Conservation (phyloP, 495 filamentous ascomycete species). For the Parmelia sp. region DNA sequence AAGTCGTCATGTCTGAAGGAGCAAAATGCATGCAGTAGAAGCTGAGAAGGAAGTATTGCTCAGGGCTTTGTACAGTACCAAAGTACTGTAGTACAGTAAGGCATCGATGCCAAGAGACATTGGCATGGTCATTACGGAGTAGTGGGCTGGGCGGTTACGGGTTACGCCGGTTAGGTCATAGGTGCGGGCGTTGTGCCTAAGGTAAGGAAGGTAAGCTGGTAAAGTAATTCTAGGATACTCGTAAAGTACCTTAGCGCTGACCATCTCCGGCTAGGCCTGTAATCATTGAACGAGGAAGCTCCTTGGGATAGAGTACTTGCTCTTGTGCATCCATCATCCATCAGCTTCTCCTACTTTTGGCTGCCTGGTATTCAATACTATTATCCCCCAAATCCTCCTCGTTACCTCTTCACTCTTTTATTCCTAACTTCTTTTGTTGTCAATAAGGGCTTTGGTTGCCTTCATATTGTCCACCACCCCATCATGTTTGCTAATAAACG, state of each 20-base stretch:
- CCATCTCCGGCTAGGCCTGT: background rate
- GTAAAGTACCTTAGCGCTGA: background rate
- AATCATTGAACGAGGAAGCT: too few species aligned
- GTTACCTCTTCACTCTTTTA: background rate
- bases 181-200: background rate
- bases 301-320: too few species aligned
- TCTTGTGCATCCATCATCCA: background rate
- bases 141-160: too few species aligned
- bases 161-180: too few species aligned
- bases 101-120: background rate
- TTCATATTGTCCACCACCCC: background rate
- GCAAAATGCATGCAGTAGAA: too few species aligned
- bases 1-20: too few species aligned
- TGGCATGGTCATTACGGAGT: too few species aligned
- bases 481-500: slow-evolving; percentile 45
- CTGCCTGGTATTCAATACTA: background rate
- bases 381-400: background rate
- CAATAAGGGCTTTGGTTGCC: background rate
- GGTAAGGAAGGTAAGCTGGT: too few species aligned
- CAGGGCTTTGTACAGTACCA: too few species aligned
- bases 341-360: background rate
- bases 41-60: too few species aligned
- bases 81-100: background rate
- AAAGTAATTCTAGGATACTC: too few species aligned
- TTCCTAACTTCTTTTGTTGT: background rate